These are phyloP conservation scores for Castanea mollissima DNA, from an alignment of 306 rosid species.

Conservation along the genomic window DNA sequence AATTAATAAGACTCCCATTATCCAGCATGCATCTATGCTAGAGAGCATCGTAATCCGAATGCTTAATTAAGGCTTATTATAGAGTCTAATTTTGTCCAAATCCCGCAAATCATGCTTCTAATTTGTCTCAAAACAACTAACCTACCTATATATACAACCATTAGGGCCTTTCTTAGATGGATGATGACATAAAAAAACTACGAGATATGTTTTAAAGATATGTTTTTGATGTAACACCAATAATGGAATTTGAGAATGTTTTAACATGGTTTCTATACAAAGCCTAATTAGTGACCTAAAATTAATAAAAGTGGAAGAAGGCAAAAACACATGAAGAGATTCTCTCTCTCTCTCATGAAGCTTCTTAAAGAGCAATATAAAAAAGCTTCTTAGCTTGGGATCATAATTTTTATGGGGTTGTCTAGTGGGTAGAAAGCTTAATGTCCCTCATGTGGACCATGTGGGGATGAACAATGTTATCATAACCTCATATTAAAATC, in stretches of 20 bases:
- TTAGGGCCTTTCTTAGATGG: not conserved
- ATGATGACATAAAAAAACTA: not conserved
- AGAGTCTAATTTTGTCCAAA: not conserved
- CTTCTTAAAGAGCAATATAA: constrained; percentile 2
- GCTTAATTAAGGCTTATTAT: not conserved
- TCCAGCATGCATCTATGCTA: not conserved
- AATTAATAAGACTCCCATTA: not conserved
- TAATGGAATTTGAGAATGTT: not conserved
- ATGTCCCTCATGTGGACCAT: constrained; percentile 40
- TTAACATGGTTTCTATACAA: not conserved
- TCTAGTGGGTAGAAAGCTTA: constrained; percentile 29
- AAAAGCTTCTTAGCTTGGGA: constrained; percentile 12
- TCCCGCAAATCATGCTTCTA: not conserved
- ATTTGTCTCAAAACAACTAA: constrained; percentile 15
- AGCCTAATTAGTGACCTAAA: not conserved
- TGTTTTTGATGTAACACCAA: not conserved
- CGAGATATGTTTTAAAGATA: not conserved
- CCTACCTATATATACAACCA: not conserved
- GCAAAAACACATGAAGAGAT: not conserved
- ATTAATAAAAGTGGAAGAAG: not conserved
- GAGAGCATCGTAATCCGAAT: constrained; percentile 14
- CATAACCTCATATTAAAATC: constrained; percentile 22
- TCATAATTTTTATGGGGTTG: constrained; percentile 24
- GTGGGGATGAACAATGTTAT: constrained; percentile 39
- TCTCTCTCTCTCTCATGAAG: not conserved